Conservation (phyloP, 345 rosid genomes). For the Aurinia saxatilis region DNA sequence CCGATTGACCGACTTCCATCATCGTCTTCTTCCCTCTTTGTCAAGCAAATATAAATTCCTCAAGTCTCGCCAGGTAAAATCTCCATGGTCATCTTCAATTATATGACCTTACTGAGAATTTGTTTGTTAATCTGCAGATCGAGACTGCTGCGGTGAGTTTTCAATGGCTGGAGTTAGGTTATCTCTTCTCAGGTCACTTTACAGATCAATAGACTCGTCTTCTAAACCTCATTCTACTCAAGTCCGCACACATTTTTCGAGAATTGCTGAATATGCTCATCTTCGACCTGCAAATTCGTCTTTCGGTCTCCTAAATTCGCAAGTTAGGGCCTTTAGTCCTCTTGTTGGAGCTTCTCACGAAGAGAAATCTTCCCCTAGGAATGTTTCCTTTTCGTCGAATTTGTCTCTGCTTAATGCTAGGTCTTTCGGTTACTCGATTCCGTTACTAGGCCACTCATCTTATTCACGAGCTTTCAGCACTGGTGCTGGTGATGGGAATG, state of each 20-base stretch:
- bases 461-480: slow-evolving; percentile 45
- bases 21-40: slow-evolving; percentile 6
- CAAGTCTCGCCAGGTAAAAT: neutral
- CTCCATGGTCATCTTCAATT: neutral
- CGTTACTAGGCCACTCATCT: slow-evolving; percentile 22
- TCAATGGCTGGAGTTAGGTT: slow-evolving; percentile 46
- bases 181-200: slow-evolving; percentile 32
- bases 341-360: neutral
- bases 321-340: neutral
- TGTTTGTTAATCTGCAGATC: neutral
- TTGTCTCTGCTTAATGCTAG: slow-evolving; percentile 7
- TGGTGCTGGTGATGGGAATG: slow-evolving; percentile 33
- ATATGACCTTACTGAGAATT: neutral
- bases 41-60: neutral
- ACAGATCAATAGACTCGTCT: slow-evolving; percentile 21
- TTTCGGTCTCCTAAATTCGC: slow-evolving; percentile 10
- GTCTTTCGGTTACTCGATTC: slow-evolving; percentile 31
- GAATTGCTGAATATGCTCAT: slow-evolving; percentile 8
- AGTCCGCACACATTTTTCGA: slow-evolving; percentile 4
- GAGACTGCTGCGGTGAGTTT: neutral
- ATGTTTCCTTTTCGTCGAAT: slow-evolving; percentile 15
- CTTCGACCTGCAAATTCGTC: slow-evolving; percentile 16
- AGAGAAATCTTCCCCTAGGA: slow-evolving; percentile 10
- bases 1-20: neutral
- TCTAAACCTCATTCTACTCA: slow-evolving; percentile 11